Percentiles rank a stretch among this genome's conserved stretches.
phyloP scores from a whole-genome alignment of 2,329 filamentous ascomycete genomes.

The Cordyceps fumosorosea region DNA sequence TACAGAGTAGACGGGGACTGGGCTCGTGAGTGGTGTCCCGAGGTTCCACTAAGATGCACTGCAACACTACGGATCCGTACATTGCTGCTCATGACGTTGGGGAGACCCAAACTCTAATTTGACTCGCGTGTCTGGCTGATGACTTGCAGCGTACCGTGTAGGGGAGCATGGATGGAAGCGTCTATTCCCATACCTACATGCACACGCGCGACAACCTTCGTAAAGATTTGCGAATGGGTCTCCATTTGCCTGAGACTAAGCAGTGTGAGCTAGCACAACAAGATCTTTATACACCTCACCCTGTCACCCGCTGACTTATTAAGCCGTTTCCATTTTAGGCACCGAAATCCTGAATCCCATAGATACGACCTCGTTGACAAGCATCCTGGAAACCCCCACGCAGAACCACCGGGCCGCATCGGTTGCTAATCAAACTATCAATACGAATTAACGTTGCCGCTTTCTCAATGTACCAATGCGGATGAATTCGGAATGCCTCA shows the following conservation, averaged over 20 bases:
- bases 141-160: neutral
- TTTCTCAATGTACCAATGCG: neutral
- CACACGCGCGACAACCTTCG: no score
- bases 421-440: neutral
- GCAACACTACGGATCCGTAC: neutral
- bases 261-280: neutral
- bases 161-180: neutral
- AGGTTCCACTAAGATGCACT: slow-evolving; percentile 6
- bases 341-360: slow-evolving; percentile 6
- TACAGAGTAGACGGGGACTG: neutral
- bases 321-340: neutral
- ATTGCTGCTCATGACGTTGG: neutral
- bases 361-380: neutral
- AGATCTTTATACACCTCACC: neutral
- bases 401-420: neutral
- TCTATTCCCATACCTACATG: neutral
- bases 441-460: neutral
- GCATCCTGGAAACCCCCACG: neutral
- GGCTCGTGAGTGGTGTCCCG: neutral
- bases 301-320: neutral
- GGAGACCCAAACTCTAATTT: slow-evolving; percentile 6
- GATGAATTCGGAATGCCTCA: neutral
- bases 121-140: neutral
- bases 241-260: neutral
- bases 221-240: neutral